These are phyloP conservation scores for Solanum chmielewskii DNA, from an alignment of 257 asterid genomes.

Conservation along the genomic window DNA sequence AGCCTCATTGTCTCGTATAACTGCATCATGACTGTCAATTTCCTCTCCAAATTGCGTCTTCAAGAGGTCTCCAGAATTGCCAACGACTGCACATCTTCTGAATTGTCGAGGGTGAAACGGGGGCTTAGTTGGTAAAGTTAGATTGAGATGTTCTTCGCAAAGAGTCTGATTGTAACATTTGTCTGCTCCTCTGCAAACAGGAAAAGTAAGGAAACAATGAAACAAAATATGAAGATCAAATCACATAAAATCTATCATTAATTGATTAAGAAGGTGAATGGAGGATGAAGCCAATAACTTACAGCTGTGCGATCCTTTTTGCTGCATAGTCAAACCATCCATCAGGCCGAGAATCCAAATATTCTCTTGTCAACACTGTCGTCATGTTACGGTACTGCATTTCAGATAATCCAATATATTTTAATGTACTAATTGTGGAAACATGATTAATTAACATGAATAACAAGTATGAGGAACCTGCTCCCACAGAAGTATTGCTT, in stretches of 20 bases:
- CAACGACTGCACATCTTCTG: constrained; percentile 90
- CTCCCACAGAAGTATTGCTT: constrained; percentile 89
- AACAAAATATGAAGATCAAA: neutral
- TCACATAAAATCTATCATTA: neutral
- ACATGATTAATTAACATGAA: neutral
- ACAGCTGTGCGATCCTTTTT: constrained; percentile 93
- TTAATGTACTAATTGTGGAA: neutral
- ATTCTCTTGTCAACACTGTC: constrained; percentile 92
- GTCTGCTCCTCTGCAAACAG: constrained; percentile 54
- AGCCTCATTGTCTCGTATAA: constrained; percentile 96
- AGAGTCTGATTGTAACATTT: constrained; percentile 85
- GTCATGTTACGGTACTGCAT: constrained; percentile 99
- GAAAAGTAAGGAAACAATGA: neutral
- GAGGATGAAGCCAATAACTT: constrained; percentile 17
- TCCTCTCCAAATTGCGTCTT: constrained; percentile 90
- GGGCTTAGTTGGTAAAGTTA: constrained; percentile 84
- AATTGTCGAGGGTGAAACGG: constrained; percentile 97
- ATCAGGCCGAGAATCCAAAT: constrained; percentile 89
- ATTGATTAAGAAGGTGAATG: neutral
- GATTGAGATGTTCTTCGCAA: constrained; percentile 80
- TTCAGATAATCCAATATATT: constrained; percentile 27
- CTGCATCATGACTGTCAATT: constrained; percentile 93
- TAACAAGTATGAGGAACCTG: constrained; percentile 43
- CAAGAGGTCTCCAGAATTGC: constrained; percentile 95
- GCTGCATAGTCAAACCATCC: constrained; percentile 97